phyloP scores from a whole-genome alignment of 768 basidiomycete species.

The Auricularia auricula-judae region DNA sequence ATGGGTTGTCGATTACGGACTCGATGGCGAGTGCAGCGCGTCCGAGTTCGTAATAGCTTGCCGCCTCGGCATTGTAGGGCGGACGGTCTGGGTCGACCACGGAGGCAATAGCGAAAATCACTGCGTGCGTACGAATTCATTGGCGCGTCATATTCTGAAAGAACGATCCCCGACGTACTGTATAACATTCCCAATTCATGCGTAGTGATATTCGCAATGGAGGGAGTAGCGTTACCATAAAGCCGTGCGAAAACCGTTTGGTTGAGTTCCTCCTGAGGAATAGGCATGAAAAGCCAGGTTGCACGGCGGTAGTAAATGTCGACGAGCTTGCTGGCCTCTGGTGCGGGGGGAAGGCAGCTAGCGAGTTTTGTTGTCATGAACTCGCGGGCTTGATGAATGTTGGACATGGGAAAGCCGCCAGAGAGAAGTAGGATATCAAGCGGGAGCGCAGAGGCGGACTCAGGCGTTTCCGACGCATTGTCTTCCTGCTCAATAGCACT shows the following conservation, averaged over 20 bases:
- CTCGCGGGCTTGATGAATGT: too few species aligned
- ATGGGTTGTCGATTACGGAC: neutral
- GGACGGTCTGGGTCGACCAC: neutral
- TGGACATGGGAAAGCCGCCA: too few species aligned
- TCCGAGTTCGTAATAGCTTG: neutral
- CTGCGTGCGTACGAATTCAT: conserved; percentile 34
- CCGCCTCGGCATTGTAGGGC: neutral
- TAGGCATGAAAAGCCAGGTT: conserved; percentile 48
- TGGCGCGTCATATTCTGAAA: conserved; percentile 17
- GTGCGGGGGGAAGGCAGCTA: conserved; percentile 38
- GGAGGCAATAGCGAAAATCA: neutral
- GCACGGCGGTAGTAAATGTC: conserved; percentile 53
- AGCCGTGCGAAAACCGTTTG: neutral
- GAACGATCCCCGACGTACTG: neutral
- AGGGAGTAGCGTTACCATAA: neutral
- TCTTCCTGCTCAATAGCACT: neutral
- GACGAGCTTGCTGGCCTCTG: conserved; percentile 48
- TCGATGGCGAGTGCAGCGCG: neutral
- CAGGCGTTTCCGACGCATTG: neutral
- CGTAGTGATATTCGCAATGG: neutral
- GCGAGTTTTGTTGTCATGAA: neutral
- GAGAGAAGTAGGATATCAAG: too few species aligned
- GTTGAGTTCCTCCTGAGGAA: conserved; percentile 17
- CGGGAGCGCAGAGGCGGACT: neutral
- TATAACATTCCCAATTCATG: neutral